These are phyloP conservation scores for Astragalus glycyphyllos DNA, from an alignment of 306 rosid genomes.

Conservation along the genomic window DNA sequence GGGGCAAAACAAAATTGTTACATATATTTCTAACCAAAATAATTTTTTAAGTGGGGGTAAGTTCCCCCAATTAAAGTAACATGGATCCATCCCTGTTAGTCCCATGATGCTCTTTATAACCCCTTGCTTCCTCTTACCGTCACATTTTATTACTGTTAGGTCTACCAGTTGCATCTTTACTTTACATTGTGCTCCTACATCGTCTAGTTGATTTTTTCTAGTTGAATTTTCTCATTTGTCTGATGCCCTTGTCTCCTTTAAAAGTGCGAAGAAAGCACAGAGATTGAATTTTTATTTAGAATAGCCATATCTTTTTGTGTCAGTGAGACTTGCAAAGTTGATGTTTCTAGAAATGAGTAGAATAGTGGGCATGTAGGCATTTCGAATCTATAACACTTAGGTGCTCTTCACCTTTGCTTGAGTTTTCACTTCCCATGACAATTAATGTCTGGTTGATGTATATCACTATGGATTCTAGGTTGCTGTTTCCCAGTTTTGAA, in stretches of 20 bases:
- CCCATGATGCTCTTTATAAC: neutral
- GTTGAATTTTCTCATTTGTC: neutral
- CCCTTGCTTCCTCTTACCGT: neutral
- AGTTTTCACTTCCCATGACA: constrained; percentile 17
- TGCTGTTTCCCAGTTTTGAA: constrained; percentile 18
- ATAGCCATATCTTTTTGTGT: neutral
- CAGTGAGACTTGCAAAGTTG: neutral
- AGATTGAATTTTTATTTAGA: neutral
- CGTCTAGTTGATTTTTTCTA: too few relatives aligned
- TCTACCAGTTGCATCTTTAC: constrained; percentile 4
- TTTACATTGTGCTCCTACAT: neutral
- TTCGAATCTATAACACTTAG: constrained; percentile 23
- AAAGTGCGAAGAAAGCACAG: neutral
- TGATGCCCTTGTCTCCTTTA: neutral
- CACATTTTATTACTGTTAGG: neutral
- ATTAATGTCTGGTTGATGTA: constrained; percentile 35
- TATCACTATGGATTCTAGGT: constrained; percentile 7
- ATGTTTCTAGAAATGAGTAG: constrained; percentile 10
- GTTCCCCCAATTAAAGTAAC: too few relatives aligned
- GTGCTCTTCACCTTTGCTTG: constrained; percentile 17
- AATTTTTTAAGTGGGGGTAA: too few relatives aligned
- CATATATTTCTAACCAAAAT: too few relatives aligned
- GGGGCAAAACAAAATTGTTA: too few relatives aligned
- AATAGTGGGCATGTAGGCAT: neutral
- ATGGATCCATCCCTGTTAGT: too few relatives aligned